Evolutionary conservation across 2,329 filamentous ascomycete species (phyloP), one percentile per base, ranked within the genome.

Genomic region (Epichloe baconii): DNA sequence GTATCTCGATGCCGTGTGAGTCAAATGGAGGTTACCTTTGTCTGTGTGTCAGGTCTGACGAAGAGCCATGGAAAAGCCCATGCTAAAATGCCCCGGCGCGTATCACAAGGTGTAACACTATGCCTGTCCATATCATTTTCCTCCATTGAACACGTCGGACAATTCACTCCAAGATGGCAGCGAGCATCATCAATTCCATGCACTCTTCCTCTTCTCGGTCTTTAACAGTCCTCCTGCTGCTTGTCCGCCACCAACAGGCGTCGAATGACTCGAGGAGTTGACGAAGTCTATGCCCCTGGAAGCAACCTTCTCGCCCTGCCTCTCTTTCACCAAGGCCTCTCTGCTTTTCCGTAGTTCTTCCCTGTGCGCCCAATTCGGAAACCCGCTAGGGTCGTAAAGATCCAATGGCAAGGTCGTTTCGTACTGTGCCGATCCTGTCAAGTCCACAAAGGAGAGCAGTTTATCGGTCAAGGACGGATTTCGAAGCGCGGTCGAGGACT

Each of bases 381-480:
- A 78, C 4, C 59, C 69, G 2, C 61, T 62, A 1, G 80, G 78
- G 56, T 84, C 71, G 79, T 80, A 85, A 5, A 82, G 56, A 3
- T 77, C 73, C 2, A 64, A 59, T 1, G 73, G 61, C 44, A 85
- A 61, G 2, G 82, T 82, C 6, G 82, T 86, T 35, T 71, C 72
- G 64, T 90, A 89, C 66, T 86, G 82, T 23, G 74, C 76, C 47
- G 71, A 68, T 37, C 67, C 64, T 43, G 64, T 62, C 45, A 73
- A 59, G 21, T 66, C 70, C 8, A 83, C 82, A 68, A 88, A 90
- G 23, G 72, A 74, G 70, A 88, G 74, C 51, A 91, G 71, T 67
- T 86, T 88, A 55, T 85, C 80, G 66, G 81, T 78, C 49, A 90
- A 70, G 42, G 77, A 78, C 2, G 87, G 87, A 61, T 91, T 91